These are phyloP conservation scores for Elongisporangium anandrum DNA, from an alignment of 352 stramenopile species.

Conservation along the genomic window DNA sequence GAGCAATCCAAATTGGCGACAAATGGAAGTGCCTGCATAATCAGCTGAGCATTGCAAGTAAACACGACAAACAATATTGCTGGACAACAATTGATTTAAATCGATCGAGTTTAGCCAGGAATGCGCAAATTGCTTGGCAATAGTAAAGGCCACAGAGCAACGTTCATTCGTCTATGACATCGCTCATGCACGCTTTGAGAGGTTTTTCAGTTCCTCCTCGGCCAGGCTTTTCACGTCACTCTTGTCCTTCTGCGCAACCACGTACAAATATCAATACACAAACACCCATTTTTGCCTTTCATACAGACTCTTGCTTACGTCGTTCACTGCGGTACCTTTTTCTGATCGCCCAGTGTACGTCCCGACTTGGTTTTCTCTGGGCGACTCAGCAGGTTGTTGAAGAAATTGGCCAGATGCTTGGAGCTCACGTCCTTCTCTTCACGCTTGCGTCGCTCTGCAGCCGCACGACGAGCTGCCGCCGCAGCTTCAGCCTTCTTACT, in stretches of 20 bases:
- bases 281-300: conserved; percentile 1
- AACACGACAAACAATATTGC: not conserved
- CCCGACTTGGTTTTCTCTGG: conserved; percentile 80
- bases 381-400: conserved; percentile 83
- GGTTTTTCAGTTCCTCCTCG: conserved; percentile 50
- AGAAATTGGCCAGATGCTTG: conserved; percentile 85
- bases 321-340: conserved; percentile 36
- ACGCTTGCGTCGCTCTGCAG: conserved; percentile 67
- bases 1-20: conserved; percentile 59
- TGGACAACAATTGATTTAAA: not conserved
- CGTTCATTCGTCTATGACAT: not conserved
- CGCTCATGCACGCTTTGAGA: conserved; percentile 26
- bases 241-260: conserved; percentile 49
- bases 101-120: not conserved
- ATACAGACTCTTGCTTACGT: not conserved
- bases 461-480: conserved; percentile 54
- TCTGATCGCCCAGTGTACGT: conserved; percentile 46
- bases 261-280: conserved; percentile 1
- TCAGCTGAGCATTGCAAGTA: conserved; percentile 33
- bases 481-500: conserved; percentile 77
- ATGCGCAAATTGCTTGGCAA: not conserved
- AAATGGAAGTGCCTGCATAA: conserved; percentile 41
- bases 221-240: conserved; percentile 47
- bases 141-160: not conserved
- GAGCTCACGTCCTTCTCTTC: conserved; percentile 84